Base-by-base conservation (phyloP, 805 yeast genomes). In the Geotrichum ghanense region DNA sequence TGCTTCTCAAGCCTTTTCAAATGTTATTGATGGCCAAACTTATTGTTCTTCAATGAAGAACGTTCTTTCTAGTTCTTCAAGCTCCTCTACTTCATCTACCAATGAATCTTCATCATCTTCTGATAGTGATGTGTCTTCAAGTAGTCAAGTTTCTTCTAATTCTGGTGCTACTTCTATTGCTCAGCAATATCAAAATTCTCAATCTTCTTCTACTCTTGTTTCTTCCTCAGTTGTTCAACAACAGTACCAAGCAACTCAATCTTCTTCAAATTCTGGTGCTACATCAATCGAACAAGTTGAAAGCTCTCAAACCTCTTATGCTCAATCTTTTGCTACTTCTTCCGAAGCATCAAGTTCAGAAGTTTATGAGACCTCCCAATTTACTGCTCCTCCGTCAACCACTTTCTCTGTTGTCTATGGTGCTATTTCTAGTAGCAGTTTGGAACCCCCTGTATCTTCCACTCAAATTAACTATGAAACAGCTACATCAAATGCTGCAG, bases 1-100 rank as follows among this genome's bases (percentile, higher is more conserved):
- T 54, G 84, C 87, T 14, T 70, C 81, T 9, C 77, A 76, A 52
- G 75, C 75, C 17, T 72, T 73, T 56, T 63, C 69, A 49, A 71
- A 75, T 53, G 68, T 71, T 45, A 68, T 70, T 31, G 68, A 69
- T 49, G 81, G 75, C 34, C 56, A 16, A 42, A 22, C 22, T 23
- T 24, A 25, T 21, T 20, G 4, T 35, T 60, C 14, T 17, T 59
- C 12, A 35, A 50, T 22, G 22, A 26, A 37, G 50, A 25, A 39
- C 19, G 17, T 31, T 47, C 24, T 39, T 24, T n/a, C 22, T 12
- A 45, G 43, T n/a, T 7, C 7, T 24, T 31, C 5, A 16, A 31
- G 19, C 16, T 19, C 37, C 16, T 7, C 27, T 12, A 24, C 27
- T 24, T 7, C 27, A 7, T 7, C 7, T 24, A 12, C 7, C 7